Base-by-base conservation (phyloP, 306 rosid species). In the Fragaria ananassa region DNA sequence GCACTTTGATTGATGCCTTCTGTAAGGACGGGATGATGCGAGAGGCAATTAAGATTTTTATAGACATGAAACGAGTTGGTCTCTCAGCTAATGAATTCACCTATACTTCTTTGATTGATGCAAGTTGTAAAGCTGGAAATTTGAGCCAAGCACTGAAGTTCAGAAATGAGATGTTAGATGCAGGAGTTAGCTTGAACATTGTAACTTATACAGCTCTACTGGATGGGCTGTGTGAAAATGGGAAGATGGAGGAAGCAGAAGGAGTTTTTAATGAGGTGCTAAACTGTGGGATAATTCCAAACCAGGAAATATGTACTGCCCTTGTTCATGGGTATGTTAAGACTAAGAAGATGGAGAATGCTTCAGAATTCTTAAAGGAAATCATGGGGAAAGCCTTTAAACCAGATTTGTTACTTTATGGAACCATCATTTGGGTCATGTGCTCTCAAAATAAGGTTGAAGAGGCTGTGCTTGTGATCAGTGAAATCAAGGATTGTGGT, bases 1-100 rank as follows among this genome's bases (percentile, higher is more conserved):
- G 91, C 86, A 90, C 96, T 11, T 67, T 95, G 78, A 82, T 95
- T 74, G 98, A 95, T 81, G 93, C 97, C 53, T 95, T 95, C 83
- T 92, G 98, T 84, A 90, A 94, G 83, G 91, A 87, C 63, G 96
- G 96, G 44, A 88, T 95, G 96, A 80, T 88, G 94, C 85, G 79
- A 80, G 90, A 85, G 83, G 97, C 93, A 29, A 82, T 86, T 50
- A 92, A 89, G 68, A 86, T 92, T 85, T 92, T 88, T 51, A 89
- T 92, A 66, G 95, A 90, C 79, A 95, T 95, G 97, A 90, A 82
- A 79, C 89, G 89, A 31, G 83, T 88, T 79, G 93, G 93, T 77
- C 92, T 92, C 76, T 83, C 53, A 57, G 97, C 98, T 34, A 92
- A 95, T 81, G 98, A 95, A 76, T 87, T 84, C 80, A 89, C 98